Evolutionary conservation across 2,329 filamentous ascomycete genomes (phyloP).

Genomic region (Tolypocladium paradoxum): DNA sequence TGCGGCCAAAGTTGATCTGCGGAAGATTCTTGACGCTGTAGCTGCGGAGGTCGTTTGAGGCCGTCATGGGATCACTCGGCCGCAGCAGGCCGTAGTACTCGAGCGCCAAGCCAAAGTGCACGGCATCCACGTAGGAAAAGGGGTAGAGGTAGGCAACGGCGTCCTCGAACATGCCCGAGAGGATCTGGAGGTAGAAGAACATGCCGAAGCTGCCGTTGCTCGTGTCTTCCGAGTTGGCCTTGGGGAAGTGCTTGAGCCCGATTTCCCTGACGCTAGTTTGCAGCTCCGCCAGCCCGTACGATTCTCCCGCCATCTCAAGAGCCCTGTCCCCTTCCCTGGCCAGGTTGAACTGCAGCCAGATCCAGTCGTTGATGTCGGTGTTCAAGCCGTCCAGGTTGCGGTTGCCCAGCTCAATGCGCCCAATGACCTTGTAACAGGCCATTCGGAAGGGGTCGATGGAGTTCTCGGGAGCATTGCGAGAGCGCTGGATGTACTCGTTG

Average conservation of each 20-base stretch:
- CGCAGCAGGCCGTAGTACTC: conserved; percentile 83
- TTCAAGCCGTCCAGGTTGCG: conserved; percentile 53
- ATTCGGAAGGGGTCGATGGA: conserved; percentile 90
- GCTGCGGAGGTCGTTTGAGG: conserved; percentile 58
- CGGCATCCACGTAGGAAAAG: conserved; percentile 85
- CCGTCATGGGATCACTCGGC: conserved; percentile 68
- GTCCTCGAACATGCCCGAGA: conserved; percentile 89
- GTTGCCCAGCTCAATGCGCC: conserved; percentile 59
- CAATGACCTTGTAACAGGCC: conserved; percentile 96
- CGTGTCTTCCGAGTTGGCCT: conserved; percentile 62
- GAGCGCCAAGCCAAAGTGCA: conserved; percentile 86
- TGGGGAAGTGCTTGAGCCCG: conserved; percentile 81
- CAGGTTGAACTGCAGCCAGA: conserved; percentile 62
- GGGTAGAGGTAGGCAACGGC: conserved; percentile 84
- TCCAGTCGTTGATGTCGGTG: conserved; percentile 58
- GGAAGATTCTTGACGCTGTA: conserved; percentile 58
- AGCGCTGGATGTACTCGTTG: conserved; percentile 78
- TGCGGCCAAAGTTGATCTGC: conserved; percentile 88
- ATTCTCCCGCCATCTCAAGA: conserved; percentile 54
- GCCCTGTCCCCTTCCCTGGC: conserved; percentile 54
- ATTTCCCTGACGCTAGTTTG: conserved; percentile 78
- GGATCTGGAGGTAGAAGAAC: conserved; percentile 84
- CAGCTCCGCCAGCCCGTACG: conserved; percentile 55
- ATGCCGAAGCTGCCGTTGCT: conserved; percentile 73
- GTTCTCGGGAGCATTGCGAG: conserved; percentile 73